These are phyloP conservation scores for Aquanectria penicillioides DNA, from an alignment of 2,329 filamentous ascomycete species.

Conservation along the genomic window DNA sequence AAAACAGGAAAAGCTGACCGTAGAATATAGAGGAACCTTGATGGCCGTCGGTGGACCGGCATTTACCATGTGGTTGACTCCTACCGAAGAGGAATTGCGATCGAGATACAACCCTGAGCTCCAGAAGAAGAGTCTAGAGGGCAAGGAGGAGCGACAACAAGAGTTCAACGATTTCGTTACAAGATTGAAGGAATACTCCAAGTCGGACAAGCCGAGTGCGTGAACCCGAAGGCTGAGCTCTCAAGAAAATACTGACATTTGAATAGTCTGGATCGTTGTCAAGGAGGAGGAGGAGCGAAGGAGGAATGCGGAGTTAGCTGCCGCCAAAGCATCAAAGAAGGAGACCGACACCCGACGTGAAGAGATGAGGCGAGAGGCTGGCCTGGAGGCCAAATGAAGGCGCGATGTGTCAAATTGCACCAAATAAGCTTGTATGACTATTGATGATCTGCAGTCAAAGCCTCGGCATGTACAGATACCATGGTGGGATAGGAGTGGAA, in stretches of 20 bases:
- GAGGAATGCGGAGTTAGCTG: constrained; percentile 49
- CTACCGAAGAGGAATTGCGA: constrained; percentile 92
- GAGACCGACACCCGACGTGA: constrained; percentile 57
- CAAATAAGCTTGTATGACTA: constrained; percentile 37
- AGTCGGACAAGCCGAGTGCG: constrained; percentile 91
- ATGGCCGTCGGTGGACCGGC: constrained; percentile 87
- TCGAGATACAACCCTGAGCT: constrained; percentile 93
- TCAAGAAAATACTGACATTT: constrained; percentile 21
- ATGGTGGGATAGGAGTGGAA: constrained; percentile 14
- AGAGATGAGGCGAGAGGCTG: constrained; percentile 60
- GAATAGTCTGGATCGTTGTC: constrained; percentile 61
- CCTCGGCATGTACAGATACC: constrained; percentile 34
- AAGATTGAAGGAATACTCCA: constrained; percentile 87
- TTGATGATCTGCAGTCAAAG: constrained; percentile 15
- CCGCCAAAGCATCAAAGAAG: constrained; percentile 49
- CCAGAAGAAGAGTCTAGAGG: constrained; percentile 87
- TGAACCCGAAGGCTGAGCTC: constrained; percentile 21
- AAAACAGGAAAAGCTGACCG: constrained; percentile 22
- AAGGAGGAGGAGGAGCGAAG: constrained; percentile 58
- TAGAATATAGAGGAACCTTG: constrained; percentile 67
- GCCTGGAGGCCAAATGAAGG: constrained; percentile 50
- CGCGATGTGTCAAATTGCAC: constrained; percentile 1
- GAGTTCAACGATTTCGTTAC: constrained; percentile 91
- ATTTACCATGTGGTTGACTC: constrained; percentile 81
- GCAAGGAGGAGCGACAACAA: constrained; percentile 77